Evolutionary conservation across 164 flowering plant species (phyloP).

Genomic region (Vitis cinerea): DNA sequence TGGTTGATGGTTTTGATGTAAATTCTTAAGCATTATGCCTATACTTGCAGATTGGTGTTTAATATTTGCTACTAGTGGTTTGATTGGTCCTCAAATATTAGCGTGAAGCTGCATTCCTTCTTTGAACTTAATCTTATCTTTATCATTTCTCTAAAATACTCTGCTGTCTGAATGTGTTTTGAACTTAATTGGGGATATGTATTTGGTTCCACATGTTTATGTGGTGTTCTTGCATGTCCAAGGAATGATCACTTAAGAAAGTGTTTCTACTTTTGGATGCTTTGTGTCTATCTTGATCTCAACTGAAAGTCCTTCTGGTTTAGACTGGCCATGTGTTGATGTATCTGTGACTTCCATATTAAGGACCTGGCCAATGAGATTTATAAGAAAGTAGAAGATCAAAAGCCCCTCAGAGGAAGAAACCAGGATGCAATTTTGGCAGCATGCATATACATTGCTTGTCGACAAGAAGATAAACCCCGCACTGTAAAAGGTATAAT

Average conservation of each 20-base stretch:
- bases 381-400: constrained; percentile 44
- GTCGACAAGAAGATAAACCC: constrained; percentile 35
- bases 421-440: constrained; percentile 41
- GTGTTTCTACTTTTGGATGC: neutral
- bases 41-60: too few species aligned
- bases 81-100: too few species aligned
- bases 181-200: neutral
- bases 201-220: neutral
- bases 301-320: neutral
- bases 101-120: too few species aligned
- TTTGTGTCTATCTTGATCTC: neutral
- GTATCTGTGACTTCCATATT: neutral
- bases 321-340: neutral
- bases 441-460: constrained; percentile 46
- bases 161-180: neutral
- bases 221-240: neutral
- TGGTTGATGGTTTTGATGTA: too few species aligned
- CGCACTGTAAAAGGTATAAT: constrained; percentile 40
- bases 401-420: constrained; percentile 35
- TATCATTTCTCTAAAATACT: neutral
- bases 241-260: neutral
- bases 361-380: constrained; percentile 44
- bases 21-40: too few species aligned
- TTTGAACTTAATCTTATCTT: too few species aligned
- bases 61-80: too few species aligned